Evolutionary conservation across 2,329 filamentous ascomycete genomes (phyloP), one percentile per base, ranked within the genome.

Genomic region (Ophiostoma ulmi): DNA sequence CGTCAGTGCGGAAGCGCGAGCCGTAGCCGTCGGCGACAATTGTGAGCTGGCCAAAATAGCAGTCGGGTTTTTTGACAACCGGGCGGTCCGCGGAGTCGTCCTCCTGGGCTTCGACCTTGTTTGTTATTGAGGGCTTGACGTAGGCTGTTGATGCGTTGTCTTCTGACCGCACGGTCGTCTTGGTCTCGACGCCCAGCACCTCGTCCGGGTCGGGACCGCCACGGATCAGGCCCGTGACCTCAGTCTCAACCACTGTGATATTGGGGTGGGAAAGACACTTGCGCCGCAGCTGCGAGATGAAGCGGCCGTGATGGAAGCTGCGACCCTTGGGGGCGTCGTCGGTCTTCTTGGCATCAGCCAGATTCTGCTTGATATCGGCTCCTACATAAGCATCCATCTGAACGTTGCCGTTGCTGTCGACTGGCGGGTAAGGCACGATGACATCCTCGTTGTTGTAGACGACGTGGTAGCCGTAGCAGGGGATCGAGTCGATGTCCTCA

Each of bases 231-330:
- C 88, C 88, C 63, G 88, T 90, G 26, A 91, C 95, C 75, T 94
- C 94, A 14, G 93, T 95, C 83, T 99, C 95, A 75, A 98, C 86
- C 39, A 98, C 87, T 31, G 91, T 94, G 75, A 99, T 93, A 78
- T 97, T 97, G 73, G 89, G 84, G 77, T 94, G 90, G 22, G 81
- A 84, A 77, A 88, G 81, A 71, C 93, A 95, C 36, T 92, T 90
- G 75, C 86, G 85, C 72, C 95, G 88, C 74, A 99, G 82, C 78
- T 92, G 89, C 80, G 86, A 88, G 76, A 99, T 93, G 81, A 99
- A 97, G 75, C 93, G 88, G 66, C 95, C 95, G 81, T 99, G 95
- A 82, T 99, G 95, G 79, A 99, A 99, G 66, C 87, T 87, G 73
- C 91, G 84, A 55, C 95, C 95, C 77, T 92, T 86, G 1, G 91